Evolutionary conservation across 495 filamentous ascomycete genomes (phyloP).

Genomic region (Extremus antarcticus): DNA sequence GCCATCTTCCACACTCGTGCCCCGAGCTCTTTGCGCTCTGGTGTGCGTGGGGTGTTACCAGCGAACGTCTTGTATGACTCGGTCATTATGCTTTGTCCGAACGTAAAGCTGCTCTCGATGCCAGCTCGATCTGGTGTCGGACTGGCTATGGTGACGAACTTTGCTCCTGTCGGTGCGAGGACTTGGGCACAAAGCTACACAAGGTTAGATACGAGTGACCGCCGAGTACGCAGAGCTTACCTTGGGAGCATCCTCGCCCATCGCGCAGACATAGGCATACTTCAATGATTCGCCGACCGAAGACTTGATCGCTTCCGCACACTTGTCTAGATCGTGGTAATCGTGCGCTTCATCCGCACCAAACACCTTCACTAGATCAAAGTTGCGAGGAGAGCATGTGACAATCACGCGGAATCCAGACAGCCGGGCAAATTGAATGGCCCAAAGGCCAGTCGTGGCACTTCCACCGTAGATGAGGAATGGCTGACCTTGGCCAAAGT

Average conservation of each 20-base stretch:
- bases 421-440: slow-evolving; percentile 35
- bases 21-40: background rate
- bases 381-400: slow-evolving; percentile 43
- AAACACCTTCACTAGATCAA: slow-evolving; percentile 33
- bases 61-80: background rate
- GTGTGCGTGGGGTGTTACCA: background rate
- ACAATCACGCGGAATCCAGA: slow-evolving; percentile 34
- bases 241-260: background rate
- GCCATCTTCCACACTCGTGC: background rate
- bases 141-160: background rate
- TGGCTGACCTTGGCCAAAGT: slow-evolving; percentile 8
- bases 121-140: background rate
- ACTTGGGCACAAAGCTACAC: background rate
- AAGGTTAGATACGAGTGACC: background rate
- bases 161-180: background rate
- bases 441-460: slow-evolving; percentile 36
- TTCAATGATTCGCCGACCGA: background rate
- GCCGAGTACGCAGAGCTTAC: background rate
- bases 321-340: slow-evolving; percentile 23
- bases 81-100: background rate
- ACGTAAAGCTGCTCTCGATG: background rate
- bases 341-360: slow-evolving; percentile 42
- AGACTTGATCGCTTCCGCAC: background rate
- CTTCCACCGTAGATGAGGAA: slow-evolving; percentile 39
- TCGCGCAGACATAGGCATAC: background rate